These are phyloP conservation scores for Teunomyces stri DNA, from an alignment of 805 yeast genomes.

Conservation along the genomic window DNA sequence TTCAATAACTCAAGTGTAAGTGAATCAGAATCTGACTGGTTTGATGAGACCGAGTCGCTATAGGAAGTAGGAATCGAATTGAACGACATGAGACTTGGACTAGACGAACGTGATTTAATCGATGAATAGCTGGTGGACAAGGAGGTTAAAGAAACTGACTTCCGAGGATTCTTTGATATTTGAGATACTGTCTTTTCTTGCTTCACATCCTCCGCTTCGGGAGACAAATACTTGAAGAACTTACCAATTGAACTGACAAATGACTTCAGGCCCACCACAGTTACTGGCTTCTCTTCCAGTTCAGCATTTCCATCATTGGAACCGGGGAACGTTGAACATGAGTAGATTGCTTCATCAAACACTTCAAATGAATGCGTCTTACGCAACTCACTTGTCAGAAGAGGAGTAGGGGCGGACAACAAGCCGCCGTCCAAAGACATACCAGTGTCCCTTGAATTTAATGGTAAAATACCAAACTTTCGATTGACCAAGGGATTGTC, in stretches of 20 bases:
- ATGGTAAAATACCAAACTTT: constrained; percentile 44
- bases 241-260: constrained; percentile 33
- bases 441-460: constrained; percentile 22
- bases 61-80: constrained; percentile 35
- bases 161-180: constrained; percentile 5
- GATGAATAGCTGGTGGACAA: constrained; percentile 33
- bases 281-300: background rate
- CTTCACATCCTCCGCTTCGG: constrained; percentile 21
- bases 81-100: constrained; percentile 38
- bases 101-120: constrained; percentile 31
- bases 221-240: constrained; percentile 35
- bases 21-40: constrained; percentile 30
- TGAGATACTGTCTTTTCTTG: background rate
- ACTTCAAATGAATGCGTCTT: constrained; percentile 62
- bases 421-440: constrained; percentile 14
- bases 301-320: constrained; percentile 4
- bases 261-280: constrained; percentile 13
- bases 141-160: constrained; percentile 36
- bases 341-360: constrained; percentile 63
- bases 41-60: constrained; percentile 34
- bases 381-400: constrained; percentile 35
- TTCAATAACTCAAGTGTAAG: constrained; percentile 3
- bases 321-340: constrained; percentile 22
- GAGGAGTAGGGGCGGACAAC: constrained; percentile 13
- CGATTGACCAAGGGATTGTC: constrained; percentile 47